phyloP scores from a whole-genome alignment of 352 stramenopile species.

The Phytophthora hibernalis region DNA sequence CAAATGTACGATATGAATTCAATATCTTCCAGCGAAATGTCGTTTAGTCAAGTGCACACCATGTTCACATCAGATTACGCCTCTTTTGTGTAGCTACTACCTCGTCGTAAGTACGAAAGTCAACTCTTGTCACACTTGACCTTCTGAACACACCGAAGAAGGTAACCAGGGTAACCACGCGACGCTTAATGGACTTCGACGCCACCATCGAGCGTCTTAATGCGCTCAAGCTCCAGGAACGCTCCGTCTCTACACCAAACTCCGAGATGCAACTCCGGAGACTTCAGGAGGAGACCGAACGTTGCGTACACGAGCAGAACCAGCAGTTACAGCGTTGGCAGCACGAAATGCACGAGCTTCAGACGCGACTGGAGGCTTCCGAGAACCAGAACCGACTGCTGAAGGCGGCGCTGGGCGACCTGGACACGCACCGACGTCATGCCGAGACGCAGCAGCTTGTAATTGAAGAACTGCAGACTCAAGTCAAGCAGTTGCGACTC shows the following conservation, averaged over 20 bases:
- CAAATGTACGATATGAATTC: constrained; percentile 40
- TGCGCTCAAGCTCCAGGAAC: constrained; percentile 73
- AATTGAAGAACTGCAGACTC: constrained; percentile 70
- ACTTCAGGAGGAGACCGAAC: constrained; percentile 60
- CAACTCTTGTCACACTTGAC: constrained; percentile 31
- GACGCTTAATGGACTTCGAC: constrained; percentile 60
- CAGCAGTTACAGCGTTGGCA: constrained; percentile 54
- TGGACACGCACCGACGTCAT: constrained; percentile 56
- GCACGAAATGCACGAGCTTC: constrained; percentile 58
- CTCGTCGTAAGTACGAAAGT: constrained; percentile 29
- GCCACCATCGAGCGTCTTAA: constrained; percentile 77
- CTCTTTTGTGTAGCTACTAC: constrained; percentile 3
- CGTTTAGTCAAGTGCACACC: not conserved
- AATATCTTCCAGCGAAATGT: constrained; percentile 2
- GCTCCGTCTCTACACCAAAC: constrained; percentile 4
- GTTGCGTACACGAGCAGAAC: constrained; percentile 52
- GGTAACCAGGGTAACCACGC: constrained; percentile 20
- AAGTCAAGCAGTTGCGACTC: constrained; percentile 73
- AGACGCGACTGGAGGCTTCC: constrained; percentile 45
- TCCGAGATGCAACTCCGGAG: constrained; percentile 47
- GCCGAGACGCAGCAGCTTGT: constrained; percentile 66
- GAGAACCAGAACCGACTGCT: constrained; percentile 71
- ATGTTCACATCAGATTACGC: not conserved
- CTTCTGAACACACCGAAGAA: constrained; percentile 22
- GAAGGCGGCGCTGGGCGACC: constrained; percentile 45